Percentiles rank a stretch among this genome's conserved stretches.
Evolutionary conservation across 1,284 basidiomycete species (phyloP).

Genomic region (Moniliella sp.): DNA sequence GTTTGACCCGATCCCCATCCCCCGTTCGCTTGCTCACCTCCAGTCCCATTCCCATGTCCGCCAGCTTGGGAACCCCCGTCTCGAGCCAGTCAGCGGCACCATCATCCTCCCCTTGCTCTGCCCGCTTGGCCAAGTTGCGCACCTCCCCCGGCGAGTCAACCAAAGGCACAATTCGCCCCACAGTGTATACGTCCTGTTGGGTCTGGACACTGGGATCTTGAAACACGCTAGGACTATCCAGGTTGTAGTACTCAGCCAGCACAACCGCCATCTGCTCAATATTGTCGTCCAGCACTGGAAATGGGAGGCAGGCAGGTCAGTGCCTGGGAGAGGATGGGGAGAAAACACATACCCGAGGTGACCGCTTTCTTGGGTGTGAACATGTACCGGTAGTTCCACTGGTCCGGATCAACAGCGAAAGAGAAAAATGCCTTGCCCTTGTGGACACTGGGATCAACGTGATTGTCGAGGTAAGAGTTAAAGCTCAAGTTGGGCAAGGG

Average conservation of each 20-base stretch:
- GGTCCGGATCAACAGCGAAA: not conserved
- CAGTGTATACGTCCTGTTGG: not conserved
- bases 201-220: not conserved
- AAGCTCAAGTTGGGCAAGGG: too few relatives aligned
- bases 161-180: not conserved
- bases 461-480: not conserved
- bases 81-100: not conserved
- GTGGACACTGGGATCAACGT: not conserved
- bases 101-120: too few relatives aligned
- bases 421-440: not conserved
- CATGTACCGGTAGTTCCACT: not conserved
- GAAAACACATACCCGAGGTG: not conserved
- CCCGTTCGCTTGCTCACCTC: not conserved
- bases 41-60: not conserved
- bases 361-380: not conserved
- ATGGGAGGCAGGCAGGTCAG: not conserved
- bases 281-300: not conserved
- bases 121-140: too few relatives aligned
- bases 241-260: not conserved
- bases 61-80: not conserved
- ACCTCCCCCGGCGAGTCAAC: not conserved
- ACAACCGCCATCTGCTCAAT: not conserved
- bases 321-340: not conserved
- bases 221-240: not conserved
- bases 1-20: not conserved